These are phyloP conservation scores for Ophiocordyceps camponoti-saundersi DNA, from an alignment of 2,329 filamentous ascomycete genomes.

Conservation along the genomic window DNA sequence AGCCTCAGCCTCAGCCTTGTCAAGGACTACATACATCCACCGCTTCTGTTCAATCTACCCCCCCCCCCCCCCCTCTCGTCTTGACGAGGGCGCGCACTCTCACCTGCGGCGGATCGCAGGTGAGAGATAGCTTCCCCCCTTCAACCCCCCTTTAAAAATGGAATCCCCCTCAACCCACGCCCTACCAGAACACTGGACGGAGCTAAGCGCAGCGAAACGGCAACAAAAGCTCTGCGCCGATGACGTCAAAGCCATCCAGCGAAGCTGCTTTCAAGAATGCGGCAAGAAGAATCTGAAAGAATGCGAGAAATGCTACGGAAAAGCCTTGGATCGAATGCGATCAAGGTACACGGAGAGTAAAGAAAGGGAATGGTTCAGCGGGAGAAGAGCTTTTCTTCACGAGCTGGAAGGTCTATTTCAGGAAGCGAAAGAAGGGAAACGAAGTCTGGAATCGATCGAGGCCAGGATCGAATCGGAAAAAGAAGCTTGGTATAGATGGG, in stretches of 20 bases:
- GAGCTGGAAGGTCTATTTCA: slow-evolving; percentile 32
- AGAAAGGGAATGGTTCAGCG: slow-evolving; percentile 33
- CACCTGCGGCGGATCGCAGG: too few relatives aligned
- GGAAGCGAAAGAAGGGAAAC: slow-evolving; percentile 24
- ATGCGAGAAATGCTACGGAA: slow-evolving; percentile 29
- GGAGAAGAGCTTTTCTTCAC: slow-evolving; percentile 27
- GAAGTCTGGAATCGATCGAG: slow-evolving; percentile 28
- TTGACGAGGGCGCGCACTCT: too few relatives aligned
- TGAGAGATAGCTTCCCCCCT: too few relatives aligned
- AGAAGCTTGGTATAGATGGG: slow-evolving; percentile 33
- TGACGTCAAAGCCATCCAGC: slow-evolving; percentile 24
- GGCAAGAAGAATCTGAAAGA: slow-evolving; percentile 23
- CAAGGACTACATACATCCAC: too few relatives aligned
- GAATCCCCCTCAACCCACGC: slow-evolving; percentile 8
- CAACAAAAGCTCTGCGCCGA: slow-evolving; percentile 19
- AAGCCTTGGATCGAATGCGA: slow-evolving; percentile 27
- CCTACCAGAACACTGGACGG: slow-evolving; percentile 22
- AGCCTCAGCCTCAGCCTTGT: too few relatives aligned
- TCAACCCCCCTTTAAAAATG: slow-evolving; percentile 5
- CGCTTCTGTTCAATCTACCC: too few relatives aligned
- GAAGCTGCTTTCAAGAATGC: slow-evolving; percentile 24
- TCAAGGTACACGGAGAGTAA: slow-evolving; percentile 16
- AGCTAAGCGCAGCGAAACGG: slow-evolving; percentile 15
- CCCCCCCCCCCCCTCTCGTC: too few relatives aligned
- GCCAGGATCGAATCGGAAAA: slow-evolving; percentile 32